Evolutionary conservation across 768 basidiomycete species (phyloP).

Genomic region (Boletus vermiculosoides): DNA sequence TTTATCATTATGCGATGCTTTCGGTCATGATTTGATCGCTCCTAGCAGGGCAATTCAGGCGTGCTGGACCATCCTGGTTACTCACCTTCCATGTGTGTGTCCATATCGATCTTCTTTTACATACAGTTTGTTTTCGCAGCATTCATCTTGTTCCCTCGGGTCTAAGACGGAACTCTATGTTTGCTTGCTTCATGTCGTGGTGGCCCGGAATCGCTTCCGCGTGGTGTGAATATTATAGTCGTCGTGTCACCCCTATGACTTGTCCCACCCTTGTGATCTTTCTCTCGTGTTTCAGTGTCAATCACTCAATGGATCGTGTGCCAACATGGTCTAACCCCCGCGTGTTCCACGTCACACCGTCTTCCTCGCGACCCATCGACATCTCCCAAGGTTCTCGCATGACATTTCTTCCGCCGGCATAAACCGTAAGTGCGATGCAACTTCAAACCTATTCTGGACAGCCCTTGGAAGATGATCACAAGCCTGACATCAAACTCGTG

Average conservation of each 20-base stretch:
- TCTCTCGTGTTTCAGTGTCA: slow-evolving; percentile 24
- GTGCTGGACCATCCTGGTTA: slow-evolving; percentile 20
- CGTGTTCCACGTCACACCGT: background rate
- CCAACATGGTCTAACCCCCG: background rate
- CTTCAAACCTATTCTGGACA: slow-evolving; percentile 8
- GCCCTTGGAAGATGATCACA: slow-evolving; percentile 10
- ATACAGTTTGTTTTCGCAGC: slow-evolving; percentile 25
- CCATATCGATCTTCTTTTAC: slow-evolving; percentile 31
- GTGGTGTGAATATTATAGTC: slow-evolving; percentile 17
- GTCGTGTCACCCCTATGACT: slow-evolving; percentile 14
- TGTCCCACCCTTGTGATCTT: slow-evolving; percentile 23
- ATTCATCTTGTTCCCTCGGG: slow-evolving; percentile 25
- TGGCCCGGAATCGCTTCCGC: slow-evolving; percentile 19
- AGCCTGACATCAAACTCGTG: slow-evolving; percentile 1
- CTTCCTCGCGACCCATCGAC: slow-evolving; percentile 1
- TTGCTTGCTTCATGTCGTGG: slow-evolving; percentile 27
- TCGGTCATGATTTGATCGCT: slow-evolving; percentile 32
- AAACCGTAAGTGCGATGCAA: slow-evolving; percentile 9
- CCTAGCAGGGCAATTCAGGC: slow-evolving; percentile 24
- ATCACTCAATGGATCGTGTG: background rate
- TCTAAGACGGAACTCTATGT: slow-evolving; percentile 32
- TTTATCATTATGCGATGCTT: slow-evolving; percentile 31
- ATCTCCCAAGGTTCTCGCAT: slow-evolving; percentile 5
- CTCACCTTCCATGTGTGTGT: slow-evolving; percentile 23
- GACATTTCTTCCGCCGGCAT: slow-evolving; percentile 15